These are phyloP conservation scores for Fusarium transvaalense DNA, from an alignment of 2,329 filamentous ascomycete species.

Conservation along the genomic window DNA sequence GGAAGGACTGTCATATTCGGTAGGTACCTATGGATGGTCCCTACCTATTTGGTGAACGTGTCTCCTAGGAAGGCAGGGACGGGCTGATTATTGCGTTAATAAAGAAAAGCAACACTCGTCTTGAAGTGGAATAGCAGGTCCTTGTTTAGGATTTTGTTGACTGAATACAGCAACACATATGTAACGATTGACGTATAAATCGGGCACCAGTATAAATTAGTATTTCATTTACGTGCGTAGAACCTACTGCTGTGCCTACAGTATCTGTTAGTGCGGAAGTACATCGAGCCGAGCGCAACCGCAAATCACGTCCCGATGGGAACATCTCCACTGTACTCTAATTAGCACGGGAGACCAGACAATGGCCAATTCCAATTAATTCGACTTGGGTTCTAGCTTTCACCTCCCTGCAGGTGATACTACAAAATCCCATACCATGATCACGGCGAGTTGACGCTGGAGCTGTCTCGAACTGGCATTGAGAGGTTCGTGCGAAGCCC, in stretches of 20 bases:
- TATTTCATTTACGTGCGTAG: neutral
- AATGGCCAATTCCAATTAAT: constrained; percentile 13
- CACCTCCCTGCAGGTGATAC: constrained; percentile 31
- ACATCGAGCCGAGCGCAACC: constrained; percentile 33
- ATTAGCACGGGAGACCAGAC: constrained; percentile 19
- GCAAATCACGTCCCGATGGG: constrained; percentile 14
- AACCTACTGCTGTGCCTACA: no score
- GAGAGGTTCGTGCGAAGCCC: constrained; percentile 46
- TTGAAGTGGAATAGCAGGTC: neutral
- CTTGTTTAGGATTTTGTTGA: constrained; percentile 1
- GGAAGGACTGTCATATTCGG: neutral
- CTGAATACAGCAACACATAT: neutral
- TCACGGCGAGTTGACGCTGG: constrained; percentile 39
- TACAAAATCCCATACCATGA: constrained; percentile 20
- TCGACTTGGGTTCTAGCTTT: constrained; percentile 20
- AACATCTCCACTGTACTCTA: constrained; percentile 25
- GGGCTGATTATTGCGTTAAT: neutral
- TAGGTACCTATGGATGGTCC: no score
- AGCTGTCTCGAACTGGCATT: constrained; percentile 44
- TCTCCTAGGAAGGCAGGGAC: neutral
- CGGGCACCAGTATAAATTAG: neutral
- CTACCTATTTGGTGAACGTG: neutral
- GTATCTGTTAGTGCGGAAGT: constrained; percentile 12
- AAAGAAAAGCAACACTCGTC: neutral
- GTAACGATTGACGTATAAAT: constrained; percentile 6